Percentiles rank a stretch among this genome's conserved stretches.
Conservation (phyloP, 139 green algal species). For the Picochlorum sp. region DNA sequence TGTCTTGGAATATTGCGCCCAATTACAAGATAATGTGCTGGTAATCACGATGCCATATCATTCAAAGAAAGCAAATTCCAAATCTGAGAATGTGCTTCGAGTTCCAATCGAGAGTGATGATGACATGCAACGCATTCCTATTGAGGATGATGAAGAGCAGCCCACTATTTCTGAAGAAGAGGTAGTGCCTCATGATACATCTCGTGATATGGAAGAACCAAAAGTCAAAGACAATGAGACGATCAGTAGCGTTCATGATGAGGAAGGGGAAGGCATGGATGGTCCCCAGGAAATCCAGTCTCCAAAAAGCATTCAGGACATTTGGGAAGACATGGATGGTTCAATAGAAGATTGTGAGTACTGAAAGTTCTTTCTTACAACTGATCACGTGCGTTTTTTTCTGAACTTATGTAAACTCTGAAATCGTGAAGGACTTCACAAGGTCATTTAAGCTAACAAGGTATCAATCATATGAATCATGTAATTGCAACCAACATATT, state of each 20-base stretch:
- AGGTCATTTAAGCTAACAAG: neutral
- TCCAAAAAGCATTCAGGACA: neutral
- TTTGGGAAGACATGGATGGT: neutral
- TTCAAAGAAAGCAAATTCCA: too few species aligned
- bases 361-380: neutral
- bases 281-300: neutral
- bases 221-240: too few species aligned
- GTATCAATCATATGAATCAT: constrained; percentile 13
- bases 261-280: neutral
- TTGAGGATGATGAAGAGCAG: too few species aligned
- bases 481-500: constrained; percentile 1
- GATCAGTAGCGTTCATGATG: too few species aligned
- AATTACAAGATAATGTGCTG: too few species aligned
- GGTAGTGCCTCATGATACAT: too few species aligned
- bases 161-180: too few species aligned
- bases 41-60: too few species aligned
- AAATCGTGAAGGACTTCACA: neutral
- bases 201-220: too few species aligned
- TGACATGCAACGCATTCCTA: too few species aligned
- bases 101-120: too few species aligned
- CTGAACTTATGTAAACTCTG: neutral
- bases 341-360: constrained; percentile 4
- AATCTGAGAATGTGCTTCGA: too few species aligned
- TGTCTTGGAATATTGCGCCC: neutral
- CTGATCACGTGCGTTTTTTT: neutral